Conservation (phyloP, 208 protist genomes). For the Wallacemonas sp. region DNA sequence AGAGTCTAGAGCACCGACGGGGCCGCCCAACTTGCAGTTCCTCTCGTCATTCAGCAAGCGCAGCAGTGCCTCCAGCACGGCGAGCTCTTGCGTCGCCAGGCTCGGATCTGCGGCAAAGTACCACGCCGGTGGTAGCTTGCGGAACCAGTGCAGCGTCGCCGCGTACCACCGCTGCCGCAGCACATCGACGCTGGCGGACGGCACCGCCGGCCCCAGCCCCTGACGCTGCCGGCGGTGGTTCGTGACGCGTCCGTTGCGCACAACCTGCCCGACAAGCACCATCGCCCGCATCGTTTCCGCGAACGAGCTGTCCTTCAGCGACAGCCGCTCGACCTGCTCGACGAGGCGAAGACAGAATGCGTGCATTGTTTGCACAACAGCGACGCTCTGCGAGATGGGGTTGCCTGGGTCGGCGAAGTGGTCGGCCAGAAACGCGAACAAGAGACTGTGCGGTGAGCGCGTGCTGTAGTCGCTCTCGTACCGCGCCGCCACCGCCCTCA, state of each 20-base stretch:
- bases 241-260: conserved; percentile 41
- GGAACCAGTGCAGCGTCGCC: conserved; percentile 82
- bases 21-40: conserved; percentile 19
- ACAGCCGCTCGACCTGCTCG: conserved; percentile 40
- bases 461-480: conserved; percentile 29
- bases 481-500: neutral
- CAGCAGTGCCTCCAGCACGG: conserved; percentile 51
- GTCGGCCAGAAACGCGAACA: conserved; percentile 68
- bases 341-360: conserved; percentile 49
- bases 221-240: conserved; percentile 49
- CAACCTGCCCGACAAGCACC: conserved; percentile 62
- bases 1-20: conserved; percentile 70
- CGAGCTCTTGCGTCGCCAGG: conserved; percentile 43
- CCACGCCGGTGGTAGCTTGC: conserved; percentile 71
- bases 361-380: conserved; percentile 63
- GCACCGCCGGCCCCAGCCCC: conserved; percentile 34
- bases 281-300: conserved; percentile 71
- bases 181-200: conserved; percentile 56
- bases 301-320: conserved; percentile 77
- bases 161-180: conserved; percentile 77
- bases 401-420: conserved; percentile 51
- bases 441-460: conserved; percentile 68
- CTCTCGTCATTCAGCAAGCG: conserved; percentile 49
- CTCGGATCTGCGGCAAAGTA: conserved; percentile 63
- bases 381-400: conserved; percentile 42